Base-by-base conservation (phyloP, 176 grass and related monocot species). In the Triticum dicoccoides region DNA sequence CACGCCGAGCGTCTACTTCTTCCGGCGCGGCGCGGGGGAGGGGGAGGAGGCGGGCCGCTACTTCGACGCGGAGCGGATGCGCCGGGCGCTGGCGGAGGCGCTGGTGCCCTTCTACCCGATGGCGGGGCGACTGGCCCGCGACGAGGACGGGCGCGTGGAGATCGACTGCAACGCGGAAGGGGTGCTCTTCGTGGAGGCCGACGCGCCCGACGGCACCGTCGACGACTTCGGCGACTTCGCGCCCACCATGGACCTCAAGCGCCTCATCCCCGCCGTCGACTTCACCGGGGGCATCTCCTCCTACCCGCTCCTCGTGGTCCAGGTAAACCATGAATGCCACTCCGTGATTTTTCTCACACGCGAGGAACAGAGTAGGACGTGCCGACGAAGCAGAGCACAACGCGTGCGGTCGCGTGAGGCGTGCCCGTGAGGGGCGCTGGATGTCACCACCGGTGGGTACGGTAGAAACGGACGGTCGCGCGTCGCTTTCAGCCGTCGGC, bases 61-160 rank as follows among this genome's bases (percentile, higher is more conserved):
- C 92, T 97, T 97, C 72, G 93, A 95, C 56, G 85, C 80, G 8
- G 87, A 39, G 70, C 71, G 68, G 89, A 95, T 95, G 92, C 82
- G 81, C 58, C 70, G 54, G 5, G 95, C 91, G 68, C 91, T 97
- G 69, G 92, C 87, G 69, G 87, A 86, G 82, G 92, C 87, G 65
- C 76, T 97, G 51, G 95, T 97, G 76, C 85, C 93, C 4, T 97
- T 97, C 84, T 97, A 97, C 80, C 95, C 95, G 67, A 97, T 97
- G 89, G 95, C 93, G 7, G 95, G 92, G 12, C 82, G 95, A 17
- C 95, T 97, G 39, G 91, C 82, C 44, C 87, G 80, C 69, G 95
- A 97, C 89, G 86, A 92, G 73, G 91, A 97, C 78, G 95, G 95
- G 1, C 89, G 95, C 47, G 87, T 97, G 27, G 93, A 97, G 85